Evolutionary conservation across 116 monocot genomes (phyloP), one percentile per base, ranked within the genome.

Genomic region (Trichopus zeylanicus): DNA sequence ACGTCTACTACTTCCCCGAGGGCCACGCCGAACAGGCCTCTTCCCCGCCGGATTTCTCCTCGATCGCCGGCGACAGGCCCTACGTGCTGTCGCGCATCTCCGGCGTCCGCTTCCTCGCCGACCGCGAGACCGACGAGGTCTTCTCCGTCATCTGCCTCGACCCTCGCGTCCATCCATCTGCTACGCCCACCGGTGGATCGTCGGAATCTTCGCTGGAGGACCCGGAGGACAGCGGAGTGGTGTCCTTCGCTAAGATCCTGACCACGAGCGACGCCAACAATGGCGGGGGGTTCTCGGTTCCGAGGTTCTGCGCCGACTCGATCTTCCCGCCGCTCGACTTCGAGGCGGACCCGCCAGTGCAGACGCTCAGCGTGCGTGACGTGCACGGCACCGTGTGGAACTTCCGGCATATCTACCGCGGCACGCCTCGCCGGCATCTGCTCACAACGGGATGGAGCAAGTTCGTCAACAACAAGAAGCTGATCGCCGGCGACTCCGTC

Each of bases 261-360:
- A 81, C 78, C 3, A 63, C 53, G 20, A 86, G 81, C 63, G 86
- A 86, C 26, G 80, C 80, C 10, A 83, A 83, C 55, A 80, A 72
- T 24, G 88, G 83, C 19, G 80, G 77, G 1, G 83, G 80, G 31
- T 80, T 87, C 55, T 87, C 82, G 5, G 82, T 87, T 2, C 87
- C 87, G 42, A 57, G 65, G 47, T 59, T 42, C 51, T 84, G 81
- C 65, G 89, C 84, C 21, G 75, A 78, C 4, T 46, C 51, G 1
- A 63, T 89, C 61, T 75, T 84, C 26, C 89, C 84, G 10, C 33
- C 10, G 26, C 72, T 84, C 7, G 63, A 84, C 59, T 51, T 64
- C 30, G 46, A 8, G 1, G 63, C 5, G 1, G 59, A 69, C 1
- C 48, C 62, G 0, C 84, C 81, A 3, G 16, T 59, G 46, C 89